Evolutionary conservation across 192 early-diverging fungal species (phyloP).

Genomic region (Spizellomyces punctatus): DNA sequence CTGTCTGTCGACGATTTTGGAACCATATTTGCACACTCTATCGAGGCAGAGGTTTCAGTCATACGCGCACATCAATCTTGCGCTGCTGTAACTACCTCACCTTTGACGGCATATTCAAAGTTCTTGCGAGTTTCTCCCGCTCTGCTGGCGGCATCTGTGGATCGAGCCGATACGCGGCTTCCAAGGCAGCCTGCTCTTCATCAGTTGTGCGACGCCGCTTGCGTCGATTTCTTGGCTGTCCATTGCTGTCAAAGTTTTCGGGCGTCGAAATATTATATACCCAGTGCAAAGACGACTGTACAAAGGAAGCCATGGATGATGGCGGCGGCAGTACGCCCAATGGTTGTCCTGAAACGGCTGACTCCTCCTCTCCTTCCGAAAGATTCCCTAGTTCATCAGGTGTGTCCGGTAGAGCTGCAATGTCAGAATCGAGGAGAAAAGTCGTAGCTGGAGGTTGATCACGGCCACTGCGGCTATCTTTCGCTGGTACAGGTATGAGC

Average conservation of each 20-base stretch:
- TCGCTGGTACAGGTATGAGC: neutral
- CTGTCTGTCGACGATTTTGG: constrained; percentile 29
- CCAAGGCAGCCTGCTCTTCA: constrained; percentile 25
- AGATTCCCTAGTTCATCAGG: neutral
- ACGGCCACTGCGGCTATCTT: neutral
- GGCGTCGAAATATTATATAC: constrained; percentile 21
- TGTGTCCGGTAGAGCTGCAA: neutral
- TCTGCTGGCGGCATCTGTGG: constrained; percentile 30
- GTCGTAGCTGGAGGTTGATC: neutral
- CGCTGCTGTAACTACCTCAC: neutral
- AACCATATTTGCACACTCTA: constrained; percentile 31
- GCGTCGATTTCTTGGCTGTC: constrained; percentile 8
- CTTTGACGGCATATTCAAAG: constrained; percentile 23
- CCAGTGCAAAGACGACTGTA: constrained; percentile 19
- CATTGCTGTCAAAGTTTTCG: constrained; percentile 10
- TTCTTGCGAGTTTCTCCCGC: constrained; percentile 24
- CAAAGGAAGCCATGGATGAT: constrained; percentile 8
- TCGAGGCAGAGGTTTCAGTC: neutral
- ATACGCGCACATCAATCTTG: neutral
- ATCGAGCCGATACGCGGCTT: constrained; percentile 26
- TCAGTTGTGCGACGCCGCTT: constrained; percentile 24
- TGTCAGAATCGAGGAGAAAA: neutral
- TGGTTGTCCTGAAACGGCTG: neutral
- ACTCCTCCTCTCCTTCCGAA: neutral
- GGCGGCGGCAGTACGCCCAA: constrained; percentile 9